Percentiles rank a stretch among this genome's conserved stretches.
phyloP scores from a whole-genome alignment of 106 monocot species.

The Acorus calamus region DNA sequence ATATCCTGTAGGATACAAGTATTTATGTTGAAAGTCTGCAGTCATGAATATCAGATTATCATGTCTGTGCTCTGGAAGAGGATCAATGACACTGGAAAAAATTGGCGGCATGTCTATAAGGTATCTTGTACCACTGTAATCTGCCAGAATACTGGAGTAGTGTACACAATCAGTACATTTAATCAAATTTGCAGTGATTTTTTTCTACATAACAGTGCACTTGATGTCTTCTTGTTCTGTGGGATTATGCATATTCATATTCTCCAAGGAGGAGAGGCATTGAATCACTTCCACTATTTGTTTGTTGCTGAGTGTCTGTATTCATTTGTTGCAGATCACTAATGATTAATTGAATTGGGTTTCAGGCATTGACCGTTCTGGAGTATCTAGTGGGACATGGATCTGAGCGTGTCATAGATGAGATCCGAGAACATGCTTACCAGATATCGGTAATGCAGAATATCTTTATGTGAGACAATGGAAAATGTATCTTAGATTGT shows the following conservation, averaged over 20 bases:
- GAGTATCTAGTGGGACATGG: constrained; percentile 91
- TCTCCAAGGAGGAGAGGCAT: neutral
- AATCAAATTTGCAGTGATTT: neutral
- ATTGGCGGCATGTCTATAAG: constrained; percentile 99
- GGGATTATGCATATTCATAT: neutral
- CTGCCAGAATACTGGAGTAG: no score
- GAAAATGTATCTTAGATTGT: no score
- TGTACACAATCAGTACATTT: neutral
- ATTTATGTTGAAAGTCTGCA: constrained; percentile 27
- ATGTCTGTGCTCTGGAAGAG: constrained; percentile 97
- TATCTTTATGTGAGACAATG: no score
- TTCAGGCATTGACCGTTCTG: constrained; percentile 73
- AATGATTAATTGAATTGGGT: neutral
- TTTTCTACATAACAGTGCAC: neutral
- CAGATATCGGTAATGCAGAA: constrained; percentile 62
- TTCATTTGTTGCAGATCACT: no score
- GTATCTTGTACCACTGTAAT: constrained; percentile 11
- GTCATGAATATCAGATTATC: constrained; percentile 85
- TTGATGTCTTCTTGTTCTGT: neutral
- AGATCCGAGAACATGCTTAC: constrained; percentile 77
- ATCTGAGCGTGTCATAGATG: constrained; percentile 86
- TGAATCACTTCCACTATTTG: neutral
- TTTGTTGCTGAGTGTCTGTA: neutral
- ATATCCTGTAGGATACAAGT: no score
- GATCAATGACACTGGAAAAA: constrained; percentile 94